Percentiles rank a stretch among this genome's conserved stretches.
These are phyloP conservation scores for Spiraea crenata DNA, from an alignment of 331 rosid species.

Conservation along the genomic window DNA sequence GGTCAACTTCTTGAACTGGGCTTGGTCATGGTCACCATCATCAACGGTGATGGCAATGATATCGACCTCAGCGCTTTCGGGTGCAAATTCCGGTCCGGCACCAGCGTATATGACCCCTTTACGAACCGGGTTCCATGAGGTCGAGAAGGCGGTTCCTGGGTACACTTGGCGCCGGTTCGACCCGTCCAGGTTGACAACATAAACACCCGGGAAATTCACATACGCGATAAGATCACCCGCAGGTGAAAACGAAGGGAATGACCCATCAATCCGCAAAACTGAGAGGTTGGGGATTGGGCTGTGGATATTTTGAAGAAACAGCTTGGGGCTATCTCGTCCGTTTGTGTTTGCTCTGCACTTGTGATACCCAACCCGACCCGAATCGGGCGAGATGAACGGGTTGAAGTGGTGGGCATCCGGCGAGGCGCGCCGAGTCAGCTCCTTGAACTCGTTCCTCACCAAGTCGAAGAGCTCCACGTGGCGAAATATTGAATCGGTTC, in stretches of 20 bases:
- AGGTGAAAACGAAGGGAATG: constrained; percentile 81
- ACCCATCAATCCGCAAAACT: constrained; percentile 59
- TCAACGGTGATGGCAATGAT: constrained; percentile 57
- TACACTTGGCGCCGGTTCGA: constrained; percentile 53
- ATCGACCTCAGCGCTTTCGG: constrained; percentile 60
- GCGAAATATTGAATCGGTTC: constrained; percentile 56
- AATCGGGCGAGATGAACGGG: constrained; percentile 81
- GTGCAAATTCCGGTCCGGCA: constrained; percentile 59
- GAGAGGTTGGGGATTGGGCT: constrained; percentile 55
- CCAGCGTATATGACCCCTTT: constrained; percentile 61
- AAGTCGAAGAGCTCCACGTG: constrained; percentile 72
- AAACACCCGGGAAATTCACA: constrained; percentile 59
- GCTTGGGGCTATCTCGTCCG: constrained; percentile 27
- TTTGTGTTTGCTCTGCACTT: constrained; percentile 60
- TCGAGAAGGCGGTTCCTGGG: constrained; percentile 49
- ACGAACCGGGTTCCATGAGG: constrained; percentile 72
- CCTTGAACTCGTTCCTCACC: constrained; percentile 49
- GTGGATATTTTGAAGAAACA: constrained; percentile 50
- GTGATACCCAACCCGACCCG: constrained; percentile 70
- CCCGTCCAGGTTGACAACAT: constrained; percentile 68
- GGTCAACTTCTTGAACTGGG: constrained; percentile 49
- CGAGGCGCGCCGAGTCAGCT: constrained; percentile 60
- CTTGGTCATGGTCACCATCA: constrained; percentile 1
- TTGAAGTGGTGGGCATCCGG: constrained; percentile 68
- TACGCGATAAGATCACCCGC: constrained; percentile 60